Conservation (phyloP, 805 yeast species). For the Pichia ethanolica region DNA sequence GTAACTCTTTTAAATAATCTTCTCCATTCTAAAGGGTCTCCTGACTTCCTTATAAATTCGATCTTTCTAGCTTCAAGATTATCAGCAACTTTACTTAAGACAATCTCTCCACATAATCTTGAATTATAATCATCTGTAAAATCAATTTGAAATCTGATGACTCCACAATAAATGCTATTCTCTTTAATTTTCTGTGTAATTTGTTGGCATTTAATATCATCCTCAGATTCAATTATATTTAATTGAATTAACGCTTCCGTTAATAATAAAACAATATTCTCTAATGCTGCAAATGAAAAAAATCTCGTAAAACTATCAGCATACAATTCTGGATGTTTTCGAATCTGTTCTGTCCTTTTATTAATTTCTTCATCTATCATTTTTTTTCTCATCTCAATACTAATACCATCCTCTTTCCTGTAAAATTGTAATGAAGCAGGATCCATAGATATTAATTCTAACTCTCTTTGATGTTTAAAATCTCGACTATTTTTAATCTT, state of each 20-base stretch:
- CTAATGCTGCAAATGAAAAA: constrained; percentile 38
- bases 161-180: constrained; percentile 23
- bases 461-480: constrained; percentile 16
- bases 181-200: constrained; percentile 20
- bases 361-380: constrained; percentile 19
- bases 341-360: constrained; percentile 10
- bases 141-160: constrained; percentile 32
- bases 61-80: constrained; percentile 38
- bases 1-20: constrained; percentile 52
- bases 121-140: constrained; percentile 40
- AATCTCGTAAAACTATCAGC: constrained; percentile 45
- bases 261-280: constrained; percentile 34
- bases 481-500: constrained; percentile 23
- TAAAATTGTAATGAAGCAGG: constrained; percentile 44
- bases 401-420: constrained; percentile 8
- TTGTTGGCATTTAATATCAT: constrained; percentile 15
- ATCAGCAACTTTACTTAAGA: constrained; percentile 33
- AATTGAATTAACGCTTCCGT: constrained; percentile 35
- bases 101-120: constrained; percentile 40
- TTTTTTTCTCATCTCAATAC: constrained; percentile 21
- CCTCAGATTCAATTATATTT: constrained; percentile 29
- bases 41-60: constrained; percentile 47
- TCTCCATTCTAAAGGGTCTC: constrained; percentile 74
- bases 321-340: constrained; percentile 23
- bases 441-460: constrained; percentile 38